Evolutionary conservation across 2,329 filamentous ascomycete species (phyloP), one percentile per base, ranked within the genome.

Genomic region (Fusarium concolor): DNA sequence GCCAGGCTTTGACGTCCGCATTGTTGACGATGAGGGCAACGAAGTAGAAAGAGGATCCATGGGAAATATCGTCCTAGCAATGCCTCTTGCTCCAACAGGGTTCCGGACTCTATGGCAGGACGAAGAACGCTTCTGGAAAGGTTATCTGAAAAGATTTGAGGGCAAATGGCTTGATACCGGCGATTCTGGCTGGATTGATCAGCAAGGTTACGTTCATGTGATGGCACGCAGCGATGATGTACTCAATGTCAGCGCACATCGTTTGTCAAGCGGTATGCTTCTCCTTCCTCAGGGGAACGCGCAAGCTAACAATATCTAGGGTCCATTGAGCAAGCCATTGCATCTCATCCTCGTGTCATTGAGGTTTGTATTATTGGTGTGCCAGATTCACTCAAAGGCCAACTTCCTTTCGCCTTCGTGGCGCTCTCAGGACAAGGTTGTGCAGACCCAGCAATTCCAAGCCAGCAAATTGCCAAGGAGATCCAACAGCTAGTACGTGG

Each of bases 231-330:
- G 82, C 31, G 94, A 97, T 80, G 94, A 97, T 77, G 91, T 97
- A 62, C 94, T 97, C 75, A 97, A 97, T 75, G 94, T 97, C n/a
- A 94, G 94, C 39, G 94, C 94, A 7, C 94, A 97, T 81, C 88
- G 94, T 15, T 90, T 97, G 64, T 95, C 92, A 67, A 97, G 94
- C 12, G 93, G 92, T 92, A 83, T 72, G 84, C 78, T 24, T 5
- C 10, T 29, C 10, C 53, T 33, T 14, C 4, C 51, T 66, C n/a
- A 14, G 10, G 6, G 12, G 28, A n/a, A 17, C 10, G 17, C 15
- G 18, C 29, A 33, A 38, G 18, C 63, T 71, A 31, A 67, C 45
- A 55, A 52, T 37, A 33, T 43, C 57, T 68, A 92, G 92, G 93
- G 49, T 87, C 91, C 33, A 96, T 97, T 77, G 94, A 97, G 80